These are phyloP conservation scores for Lasiosphaeriaceae sp. DNA, from an alignment of 495 filamentous ascomycete species.

Conservation along the genomic window DNA sequence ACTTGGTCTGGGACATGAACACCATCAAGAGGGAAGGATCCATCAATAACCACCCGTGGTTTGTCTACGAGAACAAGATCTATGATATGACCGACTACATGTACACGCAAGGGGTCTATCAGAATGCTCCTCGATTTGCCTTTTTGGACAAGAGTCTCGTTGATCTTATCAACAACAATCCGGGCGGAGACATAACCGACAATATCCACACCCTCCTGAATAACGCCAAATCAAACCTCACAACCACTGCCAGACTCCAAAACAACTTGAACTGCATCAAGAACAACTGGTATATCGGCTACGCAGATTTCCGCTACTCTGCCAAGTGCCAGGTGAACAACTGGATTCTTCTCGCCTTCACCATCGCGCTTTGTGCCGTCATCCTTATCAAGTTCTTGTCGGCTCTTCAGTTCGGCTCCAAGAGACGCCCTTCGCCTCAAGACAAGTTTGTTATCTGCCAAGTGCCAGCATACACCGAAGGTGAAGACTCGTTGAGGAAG, in stretches of 20 bases:
- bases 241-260: constrained; percentile 35
- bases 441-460: constrained; percentile 99
- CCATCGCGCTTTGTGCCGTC: constrained; percentile 73
- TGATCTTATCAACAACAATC: constrained; percentile 63
- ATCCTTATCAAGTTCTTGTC: constrained; percentile 88
- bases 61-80: constrained; percentile 66
- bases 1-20: constrained; percentile 61
- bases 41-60: constrained; percentile 69
- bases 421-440: constrained; percentile 82
- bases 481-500: constrained; percentile 87
- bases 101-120: constrained; percentile 58
- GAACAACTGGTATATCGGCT: constrained; percentile 78
- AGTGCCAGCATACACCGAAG: constrained; percentile 96
- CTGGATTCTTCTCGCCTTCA: constrained; percentile 84
- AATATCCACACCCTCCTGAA: constrained; percentile 50
- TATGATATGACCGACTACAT: constrained; percentile 94
- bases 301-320: constrained; percentile 75
- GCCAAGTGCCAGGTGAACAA: constrained; percentile 84
- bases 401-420: constrained; percentile 89
- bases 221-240: constrained; percentile 33
- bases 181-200: constrained; percentile 72
- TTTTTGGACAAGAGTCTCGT: constrained; percentile 67
- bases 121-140: constrained; percentile 44
- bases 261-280: constrained; percentile 75
- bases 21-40: constrained; percentile 61